These are phyloP conservation scores for Hyphopichia homilentoma DNA, from an alignment of 805 yeast genomes.

Conservation along the genomic window DNA sequence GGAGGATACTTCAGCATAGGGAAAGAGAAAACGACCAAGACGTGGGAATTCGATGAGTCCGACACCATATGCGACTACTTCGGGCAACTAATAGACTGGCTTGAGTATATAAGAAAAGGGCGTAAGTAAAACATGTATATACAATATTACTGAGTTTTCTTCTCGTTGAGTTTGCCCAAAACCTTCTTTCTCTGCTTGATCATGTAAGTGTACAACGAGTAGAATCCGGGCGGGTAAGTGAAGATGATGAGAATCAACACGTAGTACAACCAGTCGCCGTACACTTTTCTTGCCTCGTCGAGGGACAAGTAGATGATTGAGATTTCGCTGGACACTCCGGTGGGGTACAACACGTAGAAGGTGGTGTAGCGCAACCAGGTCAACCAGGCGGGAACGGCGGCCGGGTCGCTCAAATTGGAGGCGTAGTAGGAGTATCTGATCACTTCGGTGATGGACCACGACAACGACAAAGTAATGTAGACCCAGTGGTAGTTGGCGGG, in stretches of 20 bases:
- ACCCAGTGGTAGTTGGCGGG: constrained; percentile 59
- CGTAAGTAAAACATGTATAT: background rate
- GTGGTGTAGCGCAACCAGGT: constrained; percentile 78
- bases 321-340: constrained; percentile 88
- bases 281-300: constrained; percentile 55
- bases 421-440: constrained; percentile 89
- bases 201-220: constrained; percentile 83
- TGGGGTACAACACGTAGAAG: constrained; percentile 80
- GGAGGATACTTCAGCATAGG: constrained; percentile 7
- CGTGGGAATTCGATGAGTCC: constrained; percentile 19
- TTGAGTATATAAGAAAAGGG: constrained; percentile 15
- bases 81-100: constrained; percentile 25
- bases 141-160: constrained; percentile 8
- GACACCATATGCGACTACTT: constrained; percentile 34
- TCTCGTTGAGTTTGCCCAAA: constrained; percentile 33
- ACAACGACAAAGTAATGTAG: constrained; percentile 64
- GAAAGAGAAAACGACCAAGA: constrained; percentile 6
- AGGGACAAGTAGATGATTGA: constrained; percentile 66
- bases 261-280: constrained; percentile 51
- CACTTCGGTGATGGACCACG: constrained; percentile 95
- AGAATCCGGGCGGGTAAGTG: constrained; percentile 83
- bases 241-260: constrained; percentile 54
- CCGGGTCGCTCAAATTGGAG: constrained; percentile 49
- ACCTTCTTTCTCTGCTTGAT: constrained; percentile 81
- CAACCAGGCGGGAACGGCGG: constrained; percentile 53